Evolutionary conservation across 768 basidiomycete species (phyloP), one percentile per base, ranked within the genome.

Genomic region (Phanerodontia chrysosporium): DNA sequence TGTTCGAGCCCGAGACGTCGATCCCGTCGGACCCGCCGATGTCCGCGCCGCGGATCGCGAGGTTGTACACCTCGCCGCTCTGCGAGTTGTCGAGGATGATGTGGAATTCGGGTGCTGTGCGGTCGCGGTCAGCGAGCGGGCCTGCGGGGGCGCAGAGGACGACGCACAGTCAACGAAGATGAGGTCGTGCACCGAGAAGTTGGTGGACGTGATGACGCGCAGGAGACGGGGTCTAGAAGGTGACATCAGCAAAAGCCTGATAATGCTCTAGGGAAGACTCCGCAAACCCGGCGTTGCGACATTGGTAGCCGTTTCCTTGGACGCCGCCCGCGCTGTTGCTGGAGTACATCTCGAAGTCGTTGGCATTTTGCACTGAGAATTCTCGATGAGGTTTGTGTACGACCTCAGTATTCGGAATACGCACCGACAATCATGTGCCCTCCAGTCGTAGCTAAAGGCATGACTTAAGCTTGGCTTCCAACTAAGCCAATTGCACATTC

Each of bases 261-360:
- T 13, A 35, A 18, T 9, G 39, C 4, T 18, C 16, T 2, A 29
- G 30, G n/a, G 16, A 51, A 55, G 25, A 10, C 28, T 25, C 6
- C 5, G 46, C 63, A 49, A 36, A 70, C 69, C 71, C 71, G n/a
- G 65, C 65, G 45, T 70, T 69, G 28, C 69, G 65, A 53, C 62
- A 65, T 30, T 66, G 68, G 60, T 69, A 72, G 10, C 71, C 71
- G 48, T 59, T 56, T 12, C 71, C 69, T 57, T 72, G 71, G 45
- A 72, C 66, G 13, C 63, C 71, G 1, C 71, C 71, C 0, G 64
- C 64, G 45, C 67, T 67, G 48, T 65, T 72, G 45, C 66, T 65
- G 25, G 68, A 69, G 57, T 62, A 72, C 52, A 72, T 65, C 57
- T 72, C 71, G 52, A 72, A 70, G 62, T 72, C 69, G 45, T 66